Evolutionary conservation across 164 flowering plant genomes (phyloP), one percentile per base, ranked within the genome.

Genomic region (Aristolochia contorta): DNA sequence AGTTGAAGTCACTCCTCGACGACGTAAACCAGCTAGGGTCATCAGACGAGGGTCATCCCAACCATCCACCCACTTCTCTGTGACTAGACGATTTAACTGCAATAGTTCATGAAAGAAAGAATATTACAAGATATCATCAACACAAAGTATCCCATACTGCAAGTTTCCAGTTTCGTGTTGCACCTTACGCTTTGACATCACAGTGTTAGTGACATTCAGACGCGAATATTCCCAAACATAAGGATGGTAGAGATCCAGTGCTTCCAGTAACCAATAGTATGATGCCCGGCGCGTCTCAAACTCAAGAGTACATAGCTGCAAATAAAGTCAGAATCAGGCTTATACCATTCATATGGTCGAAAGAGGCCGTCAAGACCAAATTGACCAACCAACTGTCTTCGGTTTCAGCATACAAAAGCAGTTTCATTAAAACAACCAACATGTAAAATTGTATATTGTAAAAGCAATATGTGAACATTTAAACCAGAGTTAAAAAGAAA

Each of bases 1-100:
- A 57, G 84, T 80, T 60, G 96, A 64, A 47, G 96, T 81, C 62
- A 91, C 86, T 61, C 99, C 99, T 61, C 97, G 82, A 56, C 97
- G 88, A 13, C 91, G 67, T 69, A 94, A 77, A 69, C 95, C 99
- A 78, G 97, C 96, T 20, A 94, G 80, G 45, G 99, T 94, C 96
- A 91, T 84, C 33, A 94, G 78, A 47, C 97, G 96, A 9, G 99
- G 99, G 66, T 94, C 99, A 79, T 94, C 99, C 99, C 99, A 94
- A 49, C 99, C 95, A 73, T 86, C 95, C 68, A 94, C 97, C 84
- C 84, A 84, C 56, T 84, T 88, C 24, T 94, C 92, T 23, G 84
- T 91, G 59, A 94, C 99, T 56, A 94, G 75, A 16, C 78, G 84
- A 56, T 91, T 94, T 65, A 91, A 76, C 99, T 93, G 72, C 74